A percentile compares a stretch with the other conserved stretches of the same genome.
Conservation (phyloP, 148 eudicot genomes). For the Cornus florida region DNA sequence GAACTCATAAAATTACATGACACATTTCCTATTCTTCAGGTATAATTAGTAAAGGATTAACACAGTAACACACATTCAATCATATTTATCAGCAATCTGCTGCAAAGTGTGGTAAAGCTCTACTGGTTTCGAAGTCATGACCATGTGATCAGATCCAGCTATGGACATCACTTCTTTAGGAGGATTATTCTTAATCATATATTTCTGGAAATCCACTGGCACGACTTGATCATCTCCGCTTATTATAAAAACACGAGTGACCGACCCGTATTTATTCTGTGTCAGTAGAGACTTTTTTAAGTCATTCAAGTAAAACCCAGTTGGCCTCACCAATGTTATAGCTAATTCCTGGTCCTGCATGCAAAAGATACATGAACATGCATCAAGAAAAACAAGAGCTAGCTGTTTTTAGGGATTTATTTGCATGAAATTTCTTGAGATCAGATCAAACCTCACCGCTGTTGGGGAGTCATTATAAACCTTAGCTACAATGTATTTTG, state of each 20-base stretch:
- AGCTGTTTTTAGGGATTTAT: too few species aligned
- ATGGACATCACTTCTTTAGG: not conserved
- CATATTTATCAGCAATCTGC: not conserved
- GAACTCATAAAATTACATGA: too few species aligned
- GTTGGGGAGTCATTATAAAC: too few species aligned
- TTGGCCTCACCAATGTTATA: not conserved
- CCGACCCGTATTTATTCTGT: not conserved
- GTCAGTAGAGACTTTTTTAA: not conserved
- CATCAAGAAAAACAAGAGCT: too few species aligned
- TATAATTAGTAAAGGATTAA: too few species aligned
- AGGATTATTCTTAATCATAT: not conserved
- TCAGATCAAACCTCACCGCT: too few species aligned
- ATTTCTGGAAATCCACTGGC: not conserved
- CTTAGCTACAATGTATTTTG: too few species aligned
- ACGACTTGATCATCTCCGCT: not conserved
- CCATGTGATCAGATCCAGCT: not conserved
- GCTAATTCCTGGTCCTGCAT: not conserved
- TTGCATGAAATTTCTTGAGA: too few species aligned
- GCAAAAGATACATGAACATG: too few species aligned
- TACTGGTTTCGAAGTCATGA: not conserved
- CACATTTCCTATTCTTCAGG: too few species aligned
- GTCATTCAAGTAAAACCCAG: not conserved
- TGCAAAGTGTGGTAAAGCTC: not conserved
- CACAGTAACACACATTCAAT: not conserved
- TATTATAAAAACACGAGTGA: not conserved